Percentiles rank a stretch among this genome's conserved stretches.
These are phyloP conservation scores for Pseudogymnoascus sp. DNA, from an alignment of 2,329 filamentous ascomycete species.

Conservation along the genomic window DNA sequence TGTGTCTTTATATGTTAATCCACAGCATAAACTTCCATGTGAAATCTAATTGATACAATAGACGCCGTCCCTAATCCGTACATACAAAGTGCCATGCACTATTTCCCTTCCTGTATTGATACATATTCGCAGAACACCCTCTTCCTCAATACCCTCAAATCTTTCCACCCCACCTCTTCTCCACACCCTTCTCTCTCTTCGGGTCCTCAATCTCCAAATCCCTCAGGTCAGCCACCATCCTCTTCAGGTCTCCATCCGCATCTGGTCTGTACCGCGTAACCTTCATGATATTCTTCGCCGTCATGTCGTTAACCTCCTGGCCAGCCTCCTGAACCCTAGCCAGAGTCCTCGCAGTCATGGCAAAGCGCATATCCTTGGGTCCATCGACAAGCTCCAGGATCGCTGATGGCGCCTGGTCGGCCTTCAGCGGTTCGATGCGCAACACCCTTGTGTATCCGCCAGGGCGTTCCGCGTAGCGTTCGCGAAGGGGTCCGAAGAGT, in stretches of 20 bases:
- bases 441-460: slow-evolving; percentile 95
- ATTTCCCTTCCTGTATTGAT: slow-evolving; percentile 1
- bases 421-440: slow-evolving; percentile 79
- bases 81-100: slow-evolving; percentile 3
- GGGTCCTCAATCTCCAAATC: slow-evolving; percentile 29
- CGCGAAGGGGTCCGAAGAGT: slow-evolving; percentile 74
- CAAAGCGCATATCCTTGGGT: slow-evolving; percentile 87
- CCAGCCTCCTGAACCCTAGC: slow-evolving; percentile 54
- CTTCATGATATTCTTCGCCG: slow-evolving; percentile 71
- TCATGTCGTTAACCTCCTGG: slow-evolving; percentile 60
- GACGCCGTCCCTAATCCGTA: slow-evolving; percentile 6
- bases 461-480: slow-evolving; percentile 69
- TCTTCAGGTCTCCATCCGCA: slow-evolving; percentile 62
- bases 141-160: slow-evolving; percentile 10
- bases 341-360: slow-evolving; percentile 81
- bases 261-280: slow-evolving; percentile 67
- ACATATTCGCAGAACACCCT: background rate
- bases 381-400: slow-evolving; percentile 95
- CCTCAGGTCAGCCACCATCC: slow-evolving; percentile 45
- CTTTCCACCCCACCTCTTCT: slow-evolving; percentile 28
- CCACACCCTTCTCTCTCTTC: slow-evolving; percentile 26
- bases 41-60: background rate
- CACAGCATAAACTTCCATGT: background rate
- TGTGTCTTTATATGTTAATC: background rate
- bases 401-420: slow-evolving; percentile 80